Base-by-base conservation (phyloP, 768 basidiomycete species). In the Brasilioporus rufonigricans region DNA sequence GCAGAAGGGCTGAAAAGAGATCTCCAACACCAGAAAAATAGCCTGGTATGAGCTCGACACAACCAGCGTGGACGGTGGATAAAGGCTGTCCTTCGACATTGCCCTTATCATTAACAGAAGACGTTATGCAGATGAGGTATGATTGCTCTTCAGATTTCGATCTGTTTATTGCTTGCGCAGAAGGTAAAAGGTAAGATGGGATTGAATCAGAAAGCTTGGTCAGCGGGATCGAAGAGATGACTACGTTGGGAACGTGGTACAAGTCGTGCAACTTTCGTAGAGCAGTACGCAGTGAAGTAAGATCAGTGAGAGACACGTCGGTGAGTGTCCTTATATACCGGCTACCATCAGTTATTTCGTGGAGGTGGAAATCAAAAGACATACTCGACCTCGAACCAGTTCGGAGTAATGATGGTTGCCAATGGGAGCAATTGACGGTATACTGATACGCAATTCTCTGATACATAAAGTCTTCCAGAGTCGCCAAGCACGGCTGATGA, bases 11-110 rank as follows among this genome's bases (percentile, higher is more conserved):
- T 7, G 93, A 93, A 75, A 98, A 98, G 52, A 98, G 84, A 70
- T 99, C 97, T 18, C 97, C 97, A 12, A 97, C 95, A 24, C 97
- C 97, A 19, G 92, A 89, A 70, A 94, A 98, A 74, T 98, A 97
- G 12, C 94, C 95, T 6, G 87, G 82, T 43, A 98, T 79, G 27
- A 87, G 79, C 3, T 88, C 87, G 10, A 99, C 84, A 41, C 78
- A 80, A 63, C 84, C 84, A 0, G 84, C 85, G 70, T 89, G 83
- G 4, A 95, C 82, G 1, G 70, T 67, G 0, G 81, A 80, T 31
- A 66, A 48, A 51, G 50, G 18, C 1, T 57, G 51, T 12, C 36
- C 55, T 46, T 48, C 58, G 32, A 31, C 29, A 18, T 62, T 59
- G 35, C 61, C 61, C 26, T 57, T 46, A n/a, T 61, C 47, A 4